These are phyloP conservation scores for Gracilariopsis chorda DNA, from an alignment of 23 red algal genomes.

Conservation along the genomic window DNA sequence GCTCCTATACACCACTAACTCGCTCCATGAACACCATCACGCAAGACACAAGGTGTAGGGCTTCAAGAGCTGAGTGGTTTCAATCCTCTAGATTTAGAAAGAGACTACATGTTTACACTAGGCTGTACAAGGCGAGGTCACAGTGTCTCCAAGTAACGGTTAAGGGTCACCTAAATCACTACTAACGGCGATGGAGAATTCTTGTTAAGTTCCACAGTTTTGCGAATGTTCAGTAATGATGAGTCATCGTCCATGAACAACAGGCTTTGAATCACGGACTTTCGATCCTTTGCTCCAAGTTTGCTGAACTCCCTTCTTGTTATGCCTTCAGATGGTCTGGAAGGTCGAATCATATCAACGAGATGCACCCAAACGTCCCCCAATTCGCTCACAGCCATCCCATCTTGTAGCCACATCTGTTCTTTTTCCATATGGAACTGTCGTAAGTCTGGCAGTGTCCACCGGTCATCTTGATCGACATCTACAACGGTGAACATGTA, in stretches of 20 bases:
- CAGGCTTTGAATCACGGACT: slow-evolving; percentile 58
- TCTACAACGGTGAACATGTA: slow-evolving; percentile 83
- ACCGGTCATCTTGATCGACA: slow-evolving; percentile 82
- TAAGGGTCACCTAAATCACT: neutral
- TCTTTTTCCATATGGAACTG: slow-evolving; percentile 89
- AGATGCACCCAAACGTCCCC: slow-evolving; percentile 61
- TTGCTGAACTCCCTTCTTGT: slow-evolving; percentile 38
- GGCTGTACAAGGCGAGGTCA: no score
- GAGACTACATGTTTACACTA: no score
- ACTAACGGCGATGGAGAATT: neutral
- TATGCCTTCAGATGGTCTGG: slow-evolving; percentile 19
- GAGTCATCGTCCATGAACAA: slow-evolving; percentile 62
- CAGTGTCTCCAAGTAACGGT: no score
- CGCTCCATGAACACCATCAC: no score
- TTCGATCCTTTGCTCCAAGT: slow-evolving; percentile 57
- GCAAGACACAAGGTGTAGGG: no score
- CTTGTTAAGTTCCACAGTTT: slow-evolving; percentile 56
- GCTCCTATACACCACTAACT: no score
- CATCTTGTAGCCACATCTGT: slow-evolving; percentile 72
- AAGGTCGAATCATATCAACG: slow-evolving; percentile 63
- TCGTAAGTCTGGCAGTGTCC: slow-evolving; percentile 73
- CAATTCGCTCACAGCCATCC: slow-evolving; percentile 71
- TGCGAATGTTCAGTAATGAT: slow-evolving; percentile 57
- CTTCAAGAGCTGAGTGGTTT: no score
- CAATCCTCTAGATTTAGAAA: no score